Conservation (phyloP, 306 rosid genomes). For the Purshia tridentata region DNA sequence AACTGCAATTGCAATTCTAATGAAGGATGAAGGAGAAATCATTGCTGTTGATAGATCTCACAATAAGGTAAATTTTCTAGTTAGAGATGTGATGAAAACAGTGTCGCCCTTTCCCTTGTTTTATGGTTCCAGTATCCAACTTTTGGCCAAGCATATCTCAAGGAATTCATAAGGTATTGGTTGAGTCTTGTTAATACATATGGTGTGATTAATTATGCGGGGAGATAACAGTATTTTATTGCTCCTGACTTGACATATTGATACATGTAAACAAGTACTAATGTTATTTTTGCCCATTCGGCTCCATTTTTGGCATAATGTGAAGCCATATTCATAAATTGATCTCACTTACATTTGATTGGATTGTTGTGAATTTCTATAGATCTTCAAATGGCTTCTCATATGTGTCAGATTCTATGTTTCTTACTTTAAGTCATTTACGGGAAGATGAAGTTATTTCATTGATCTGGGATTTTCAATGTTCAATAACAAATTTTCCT, state of each 20-base stretch:
- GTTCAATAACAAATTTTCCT: not conserved
- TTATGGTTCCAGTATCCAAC: not conserved
- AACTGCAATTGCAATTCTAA: slow-evolving; percentile 89
- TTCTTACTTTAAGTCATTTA: not conserved
- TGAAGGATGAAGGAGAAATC: slow-evolving; percentile 91
- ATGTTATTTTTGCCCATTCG: no score
- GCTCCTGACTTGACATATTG: no score
- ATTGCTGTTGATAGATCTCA: slow-evolving; percentile 92
- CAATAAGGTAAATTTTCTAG: slow-evolving; percentile 69
- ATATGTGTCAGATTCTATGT: slow-evolving; percentile 2
- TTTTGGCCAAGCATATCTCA: no score
- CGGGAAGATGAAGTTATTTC: not conserved
- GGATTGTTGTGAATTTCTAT: no score
- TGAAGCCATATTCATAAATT: no score
- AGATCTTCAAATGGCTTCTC: not conserved
- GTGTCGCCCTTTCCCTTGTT: slow-evolving; percentile 19
- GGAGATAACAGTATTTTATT: no score
- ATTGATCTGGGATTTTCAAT: not conserved
- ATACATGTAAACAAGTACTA: no score
- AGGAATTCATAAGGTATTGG: no score
- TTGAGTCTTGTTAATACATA: no score
- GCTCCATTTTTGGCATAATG: no score
- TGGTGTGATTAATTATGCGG: no score
- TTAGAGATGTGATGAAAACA: slow-evolving; percentile 1
- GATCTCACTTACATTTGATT: no score